Percentiles rank a stretch among this genome's conserved stretches.
Conservation (phyloP, 140 eudicot species). For the Flaveria floridana region DNA sequence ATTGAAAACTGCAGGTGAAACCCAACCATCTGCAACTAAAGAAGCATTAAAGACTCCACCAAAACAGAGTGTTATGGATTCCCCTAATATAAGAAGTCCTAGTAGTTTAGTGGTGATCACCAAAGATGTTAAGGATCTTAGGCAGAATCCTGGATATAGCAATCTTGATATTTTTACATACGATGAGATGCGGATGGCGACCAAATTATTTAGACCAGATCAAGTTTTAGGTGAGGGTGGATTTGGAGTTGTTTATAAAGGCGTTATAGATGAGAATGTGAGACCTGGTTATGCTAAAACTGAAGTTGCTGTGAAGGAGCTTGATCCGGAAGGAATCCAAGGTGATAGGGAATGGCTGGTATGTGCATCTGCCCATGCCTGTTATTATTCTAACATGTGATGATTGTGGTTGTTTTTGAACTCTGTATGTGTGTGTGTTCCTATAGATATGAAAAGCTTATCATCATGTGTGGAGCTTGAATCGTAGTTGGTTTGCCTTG, state of each 20-base stretch:
- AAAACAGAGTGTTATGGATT: constrained; percentile 32
- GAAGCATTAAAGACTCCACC: constrained; percentile 36
- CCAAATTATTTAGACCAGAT: constrained; percentile 83
- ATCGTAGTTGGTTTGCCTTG: neutral
- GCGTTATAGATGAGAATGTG: constrained; percentile 80
- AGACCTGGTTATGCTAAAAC: constrained; percentile 65
- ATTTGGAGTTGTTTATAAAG: constrained; percentile 91
- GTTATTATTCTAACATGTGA: neutral
- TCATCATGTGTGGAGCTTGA: neutral
- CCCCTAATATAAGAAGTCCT: constrained; percentile 23
- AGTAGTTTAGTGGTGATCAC: constrained; percentile 15
- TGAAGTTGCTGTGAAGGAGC: constrained; percentile 90
- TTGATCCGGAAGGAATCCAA: constrained; percentile 93
- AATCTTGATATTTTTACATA: constrained; percentile 84
- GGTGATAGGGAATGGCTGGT: constrained; percentile 99
- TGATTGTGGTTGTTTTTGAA: neutral
- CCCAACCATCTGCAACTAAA: constrained; percentile 34
- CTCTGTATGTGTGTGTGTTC: neutral
- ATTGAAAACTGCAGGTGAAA: constrained; percentile 39
- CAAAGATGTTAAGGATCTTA: constrained; percentile 73
- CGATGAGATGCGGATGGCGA: constrained; percentile 83
- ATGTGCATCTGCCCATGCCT: constrained; percentile 24
- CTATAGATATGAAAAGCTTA: neutral
- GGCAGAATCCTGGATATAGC: constrained; percentile 66
- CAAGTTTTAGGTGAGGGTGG: constrained; percentile 97